These are phyloP conservation scores for Thalassiosira tumida DNA, from an alignment of 352 stramenopile species.

Conservation along the genomic window DNA sequence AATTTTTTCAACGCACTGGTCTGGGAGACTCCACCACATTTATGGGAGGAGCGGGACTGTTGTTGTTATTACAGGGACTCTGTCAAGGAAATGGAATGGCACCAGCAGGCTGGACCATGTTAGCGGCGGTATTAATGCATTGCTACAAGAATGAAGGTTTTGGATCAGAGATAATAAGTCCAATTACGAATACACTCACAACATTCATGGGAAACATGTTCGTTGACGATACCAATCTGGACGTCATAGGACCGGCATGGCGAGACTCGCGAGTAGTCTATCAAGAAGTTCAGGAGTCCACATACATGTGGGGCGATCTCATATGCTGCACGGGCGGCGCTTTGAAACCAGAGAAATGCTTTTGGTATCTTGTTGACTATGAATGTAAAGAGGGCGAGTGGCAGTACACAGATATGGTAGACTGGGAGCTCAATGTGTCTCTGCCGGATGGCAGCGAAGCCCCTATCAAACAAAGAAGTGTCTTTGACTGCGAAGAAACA, in stretches of 20 bases:
- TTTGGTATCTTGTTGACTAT: slow-evolving; percentile 45
- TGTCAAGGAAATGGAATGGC: slow-evolving; percentile 43
- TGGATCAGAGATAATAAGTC: slow-evolving; percentile 1
- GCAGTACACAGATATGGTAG: background rate
- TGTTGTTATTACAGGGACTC: slow-evolving; percentile 11
- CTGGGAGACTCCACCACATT: slow-evolving; percentile 30
- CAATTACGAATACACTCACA: background rate
- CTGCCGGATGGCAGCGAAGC: background rate
- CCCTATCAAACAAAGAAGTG: slow-evolving; percentile 9
- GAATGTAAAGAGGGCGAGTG: background rate
- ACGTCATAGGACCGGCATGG: background rate
- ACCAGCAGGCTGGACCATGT: background rate
- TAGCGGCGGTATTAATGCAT: slow-evolving; percentile 2
- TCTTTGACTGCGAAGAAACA: slow-evolving; percentile 37
- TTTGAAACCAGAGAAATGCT: slow-evolving; percentile 20
- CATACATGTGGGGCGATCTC: background rate
- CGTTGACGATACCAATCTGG: slow-evolving; percentile 37
- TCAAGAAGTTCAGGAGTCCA: background rate
- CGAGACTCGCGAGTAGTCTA: background rate
- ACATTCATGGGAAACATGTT: background rate
- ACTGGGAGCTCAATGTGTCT: background rate
- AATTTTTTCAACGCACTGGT: slow-evolving; percentile 52
- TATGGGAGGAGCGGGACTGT: slow-evolving; percentile 3
- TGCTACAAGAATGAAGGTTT: slow-evolving; percentile 18
- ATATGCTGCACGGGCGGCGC: slow-evolving; percentile 5